A percentile compares a stretch with the other conserved stretches of the same genome.
Conservation (phyloP, 148 eudicot genomes). For the Fagopyrum esculentum region DNA sequence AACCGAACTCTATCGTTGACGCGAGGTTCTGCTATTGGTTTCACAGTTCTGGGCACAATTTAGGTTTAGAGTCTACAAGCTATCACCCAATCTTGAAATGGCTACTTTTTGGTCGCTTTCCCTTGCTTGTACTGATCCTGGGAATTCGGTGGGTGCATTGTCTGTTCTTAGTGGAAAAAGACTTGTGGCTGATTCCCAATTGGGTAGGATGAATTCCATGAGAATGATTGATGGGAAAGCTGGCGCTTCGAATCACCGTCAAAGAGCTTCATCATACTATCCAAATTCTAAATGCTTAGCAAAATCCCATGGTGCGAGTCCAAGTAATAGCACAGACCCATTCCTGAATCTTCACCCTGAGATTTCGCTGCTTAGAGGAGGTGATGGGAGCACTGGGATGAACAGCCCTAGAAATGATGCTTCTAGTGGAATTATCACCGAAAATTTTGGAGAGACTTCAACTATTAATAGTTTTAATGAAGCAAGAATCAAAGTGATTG, state of each 20-base stretch:
- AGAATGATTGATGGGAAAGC: slow-evolving; percentile 44
- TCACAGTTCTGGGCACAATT: neutral
- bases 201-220: slow-evolving; percentile 24
- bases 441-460: slow-evolving; percentile 44
- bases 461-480: slow-evolving; percentile 40
- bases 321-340: slow-evolving; percentile 53
- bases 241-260: slow-evolving; percentile 20
- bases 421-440: slow-evolving; percentile 45
- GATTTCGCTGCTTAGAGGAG: slow-evolving; percentile 77
- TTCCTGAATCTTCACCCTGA: slow-evolving; percentile 85
- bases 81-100: slow-evolving; percentile 27
- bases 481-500: slow-evolving; percentile 93
- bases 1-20: neutral
- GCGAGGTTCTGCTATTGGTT: neutral
- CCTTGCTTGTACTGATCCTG: slow-evolving; percentile 42
- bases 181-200: slow-evolving; percentile 20
- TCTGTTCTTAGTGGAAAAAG: slow-evolving; percentile 45
- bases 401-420: slow-evolving; percentile 40
- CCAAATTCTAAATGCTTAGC: slow-evolving; percentile 45
- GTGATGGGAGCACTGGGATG: slow-evolving; percentile 43
- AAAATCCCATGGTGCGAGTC: slow-evolving; percentile 46
- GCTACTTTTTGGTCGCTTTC: slow-evolving; percentile 41
- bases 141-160: slow-evolving; percentile 39
- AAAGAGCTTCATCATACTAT: slow-evolving; percentile 27
- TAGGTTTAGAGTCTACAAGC: slow-evolving; percentile 5